phyloP scores from a whole-genome alignment of 768 basidiomycete genomes.

The Austroboletus eburneus region DNA sequence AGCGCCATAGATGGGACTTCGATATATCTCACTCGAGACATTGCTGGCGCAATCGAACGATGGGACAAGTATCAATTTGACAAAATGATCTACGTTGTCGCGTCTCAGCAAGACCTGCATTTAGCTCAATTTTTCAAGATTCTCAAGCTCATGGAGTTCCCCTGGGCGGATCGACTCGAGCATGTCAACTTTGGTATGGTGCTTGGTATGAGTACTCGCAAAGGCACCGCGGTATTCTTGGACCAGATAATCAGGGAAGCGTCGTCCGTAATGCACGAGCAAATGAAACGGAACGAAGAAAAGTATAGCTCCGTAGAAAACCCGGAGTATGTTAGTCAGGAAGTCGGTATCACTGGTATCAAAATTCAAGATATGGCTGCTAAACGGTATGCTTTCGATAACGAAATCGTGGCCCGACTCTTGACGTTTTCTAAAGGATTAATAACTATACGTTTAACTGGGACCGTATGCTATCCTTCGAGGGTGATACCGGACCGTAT shows the following conservation, averaged over 20 bases:
- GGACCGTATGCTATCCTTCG: constrained; percentile 92
- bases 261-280: constrained; percentile 86
- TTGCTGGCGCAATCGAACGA: constrained; percentile 89
- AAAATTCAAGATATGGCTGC: constrained; percentile 98
- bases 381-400: constrained; percentile 59
- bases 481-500: constrained; percentile 94
- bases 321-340: constrained; percentile 70
- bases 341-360: constrained; percentile 92
- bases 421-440: constrained; percentile 48
- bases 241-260: constrained; percentile 92
- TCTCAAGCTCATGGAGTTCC: constrained; percentile 82
- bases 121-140: constrained; percentile 92
- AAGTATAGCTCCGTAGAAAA: constrained; percentile 89
- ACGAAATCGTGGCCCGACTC: no score
- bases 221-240: constrained; percentile 92
- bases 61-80: constrained; percentile 89
- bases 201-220: constrained; percentile 91
- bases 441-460: constrained; percentile 96
- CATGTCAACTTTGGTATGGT: constrained; percentile 94
- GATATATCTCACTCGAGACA: constrained; percentile 93
- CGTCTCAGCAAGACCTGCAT: constrained; percentile 84
- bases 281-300: constrained; percentile 92
- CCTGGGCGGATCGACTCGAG: constrained; percentile 77
- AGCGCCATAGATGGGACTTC: constrained; percentile 73
- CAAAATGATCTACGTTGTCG: constrained; percentile 92